These are phyloP conservation scores for Xerocomus brunneocitrinus DNA, from an alignment of 768 basidiomycete species.

Conservation along the genomic window DNA sequence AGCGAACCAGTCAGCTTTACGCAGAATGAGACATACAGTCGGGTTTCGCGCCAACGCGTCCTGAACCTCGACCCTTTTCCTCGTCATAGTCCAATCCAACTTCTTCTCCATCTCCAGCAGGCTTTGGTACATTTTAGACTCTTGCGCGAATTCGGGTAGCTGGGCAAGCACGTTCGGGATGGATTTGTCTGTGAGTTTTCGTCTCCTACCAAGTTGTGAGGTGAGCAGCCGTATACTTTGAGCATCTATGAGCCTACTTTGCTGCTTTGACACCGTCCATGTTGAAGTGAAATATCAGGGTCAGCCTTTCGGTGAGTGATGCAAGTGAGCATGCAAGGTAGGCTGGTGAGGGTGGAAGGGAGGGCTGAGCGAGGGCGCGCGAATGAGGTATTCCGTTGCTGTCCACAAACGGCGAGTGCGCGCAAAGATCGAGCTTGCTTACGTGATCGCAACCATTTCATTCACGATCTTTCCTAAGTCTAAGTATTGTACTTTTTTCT, in stretches of 20 bases:
- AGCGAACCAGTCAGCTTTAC: not conserved
- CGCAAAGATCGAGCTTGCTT: no score
- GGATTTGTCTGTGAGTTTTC: conserved; percentile 76
- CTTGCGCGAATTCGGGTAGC: conserved; percentile 69
- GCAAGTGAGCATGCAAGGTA: no score
- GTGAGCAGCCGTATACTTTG: not conserved
- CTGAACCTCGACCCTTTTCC: conserved; percentile 87
- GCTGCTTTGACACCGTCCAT: conserved; percentile 32
- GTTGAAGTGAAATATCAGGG: not conserved
- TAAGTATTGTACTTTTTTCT: not conserved
- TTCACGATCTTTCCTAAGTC: not conserved
- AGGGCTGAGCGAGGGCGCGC: no score
- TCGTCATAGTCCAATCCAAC: conserved; percentile 91
- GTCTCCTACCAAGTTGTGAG: conserved; percentile 43
- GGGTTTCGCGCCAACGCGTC: conserved; percentile 77
- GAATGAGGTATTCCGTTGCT: no score
- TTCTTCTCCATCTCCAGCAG: conserved; percentile 85
- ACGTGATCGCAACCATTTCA: no score
- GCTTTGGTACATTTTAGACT: conserved; percentile 83
- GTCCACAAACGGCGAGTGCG: no score
- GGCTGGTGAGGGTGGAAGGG: no score
- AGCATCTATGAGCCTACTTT: conserved; percentile 24
- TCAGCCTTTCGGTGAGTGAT: no score
- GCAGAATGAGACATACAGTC: conserved; percentile 35
- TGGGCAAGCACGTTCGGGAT: conserved; percentile 75